A percentile compares a stretch with the other conserved stretches of the same genome.
Conservation (phyloP, 768 basidiomycete genomes). For the Leccinum disarticulatum region DNA sequence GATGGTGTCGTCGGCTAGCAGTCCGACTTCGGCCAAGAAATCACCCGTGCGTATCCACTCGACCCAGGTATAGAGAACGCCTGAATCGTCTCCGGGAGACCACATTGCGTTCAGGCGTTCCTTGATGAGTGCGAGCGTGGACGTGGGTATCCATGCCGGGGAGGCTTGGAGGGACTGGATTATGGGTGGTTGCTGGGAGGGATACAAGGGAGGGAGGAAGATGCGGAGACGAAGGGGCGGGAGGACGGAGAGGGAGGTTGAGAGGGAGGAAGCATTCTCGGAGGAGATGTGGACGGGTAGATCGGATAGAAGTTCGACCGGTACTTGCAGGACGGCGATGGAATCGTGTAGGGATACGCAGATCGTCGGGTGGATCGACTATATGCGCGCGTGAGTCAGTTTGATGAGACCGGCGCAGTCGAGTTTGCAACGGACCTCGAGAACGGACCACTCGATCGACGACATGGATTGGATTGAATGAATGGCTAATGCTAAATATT, state of each 20-base stretch:
- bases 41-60: constrained; percentile 69
- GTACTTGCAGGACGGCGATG: constrained; percentile 47
- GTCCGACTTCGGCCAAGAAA: constrained; percentile 50
- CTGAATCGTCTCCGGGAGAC: constrained; percentile 47
- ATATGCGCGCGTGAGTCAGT: neutral
- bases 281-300: constrained; percentile 38
- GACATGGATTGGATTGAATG: neutral
- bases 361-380: constrained; percentile 79
- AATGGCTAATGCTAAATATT: constrained; percentile 5
- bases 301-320: constrained; percentile 55
- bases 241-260: constrained; percentile 46
- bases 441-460: constrained; percentile 24
- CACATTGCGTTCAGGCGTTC: constrained; percentile 52
- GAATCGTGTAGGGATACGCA: constrained; percentile 47
- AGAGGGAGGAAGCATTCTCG: neutral
- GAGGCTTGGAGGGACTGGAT: constrained; percentile 55
- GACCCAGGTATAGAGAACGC: constrained; percentile 67
- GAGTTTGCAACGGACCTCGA: constrained; percentile 21
- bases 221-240: constrained; percentile 65
- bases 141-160: constrained; percentile 55
- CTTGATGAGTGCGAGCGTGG: constrained; percentile 35
- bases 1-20: constrained; percentile 35
- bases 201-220: constrained; percentile 54
- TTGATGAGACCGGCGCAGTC: constrained; percentile 8
- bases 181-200: constrained; percentile 49